A percentile compares a stretch with the other conserved stretches of the same genome.
phyloP scores from a whole-genome alignment of 768 basidiomycete species.

The Suillus subluteus region DNA sequence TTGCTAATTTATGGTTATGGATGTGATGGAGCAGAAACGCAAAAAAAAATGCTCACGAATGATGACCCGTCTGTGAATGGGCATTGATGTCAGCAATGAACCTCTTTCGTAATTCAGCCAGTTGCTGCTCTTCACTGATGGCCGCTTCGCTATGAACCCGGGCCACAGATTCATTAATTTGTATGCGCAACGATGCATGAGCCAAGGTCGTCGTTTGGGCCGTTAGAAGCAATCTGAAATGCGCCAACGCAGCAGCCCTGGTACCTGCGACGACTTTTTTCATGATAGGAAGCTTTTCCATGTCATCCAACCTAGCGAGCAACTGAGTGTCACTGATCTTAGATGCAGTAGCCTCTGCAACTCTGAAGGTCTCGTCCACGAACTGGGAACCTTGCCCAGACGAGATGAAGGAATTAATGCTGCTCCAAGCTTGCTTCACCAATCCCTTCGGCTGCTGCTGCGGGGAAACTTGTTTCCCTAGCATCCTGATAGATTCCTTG shows the following conservation, averaged over 20 bases:
- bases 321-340: slow-evolving; percentile 19
- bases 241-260: background rate
- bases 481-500: slow-evolving; percentile 4
- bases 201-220: slow-evolving; percentile 2
- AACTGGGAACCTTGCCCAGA: background rate
- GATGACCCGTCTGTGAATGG: slow-evolving; percentile 9
- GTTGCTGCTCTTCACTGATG: slow-evolving; percentile 18
- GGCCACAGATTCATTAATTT: slow-evolving; percentile 1
- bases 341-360: slow-evolving; percentile 1
- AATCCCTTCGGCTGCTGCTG: background rate
- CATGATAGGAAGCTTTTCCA: slow-evolving; percentile 14
- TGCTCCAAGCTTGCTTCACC: background rate
- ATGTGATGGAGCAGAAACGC: background rate
- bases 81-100: slow-evolving; percentile 26
- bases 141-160: slow-evolving; percentile 9
- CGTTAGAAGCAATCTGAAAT: background rate
- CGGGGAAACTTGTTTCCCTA: background rate
- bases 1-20: background rate
- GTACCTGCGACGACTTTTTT: background rate
- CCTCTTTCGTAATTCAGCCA: slow-evolving; percentile 13
- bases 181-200: slow-evolving; percentile 15
- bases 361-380: slow-evolving; percentile 15
- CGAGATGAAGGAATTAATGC: background rate
- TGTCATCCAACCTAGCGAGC: slow-evolving; percentile 14
- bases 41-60: slow-evolving; percentile 15